Evolutionary conservation across 148 eudicot genomes (phyloP).

Genomic region (Diospyros lotus): DNA sequence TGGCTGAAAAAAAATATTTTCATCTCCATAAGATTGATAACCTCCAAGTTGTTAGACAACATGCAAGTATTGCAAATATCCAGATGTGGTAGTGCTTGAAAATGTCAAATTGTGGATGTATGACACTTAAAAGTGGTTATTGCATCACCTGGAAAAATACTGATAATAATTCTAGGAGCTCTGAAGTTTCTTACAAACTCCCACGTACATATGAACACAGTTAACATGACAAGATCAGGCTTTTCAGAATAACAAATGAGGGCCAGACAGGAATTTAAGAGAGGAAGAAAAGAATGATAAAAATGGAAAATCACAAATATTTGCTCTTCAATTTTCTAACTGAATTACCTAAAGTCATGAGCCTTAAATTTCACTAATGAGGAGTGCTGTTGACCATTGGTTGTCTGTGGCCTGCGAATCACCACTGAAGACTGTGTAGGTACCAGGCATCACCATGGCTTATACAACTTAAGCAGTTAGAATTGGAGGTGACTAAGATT

Average conservation of each 20-base stretch:
- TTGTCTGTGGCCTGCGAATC: too few relatives aligned
- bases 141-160: not conserved
- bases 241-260: not conserved
- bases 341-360: not conserved
- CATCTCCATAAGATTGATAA: too few relatives aligned
- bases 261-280: not conserved
- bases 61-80: not conserved
- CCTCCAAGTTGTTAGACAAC: too few relatives aligned
- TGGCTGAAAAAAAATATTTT: not conserved
- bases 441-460: too few relatives aligned
- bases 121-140: not conserved
- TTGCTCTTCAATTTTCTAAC: not conserved
- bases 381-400: not conserved
- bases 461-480: too few relatives aligned
- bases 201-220: not conserved
- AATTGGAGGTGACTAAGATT: too few relatives aligned
- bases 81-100: not conserved
- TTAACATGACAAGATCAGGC: not conserved
- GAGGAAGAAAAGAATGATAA: constrained; percentile 2
- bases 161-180: not conserved
- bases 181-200: not conserved
- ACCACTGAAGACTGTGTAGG: too few relatives aligned
- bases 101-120: not conserved
- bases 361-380: not conserved
- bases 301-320: too few relatives aligned